Evolutionary conservation across 1,284 basidiomycete genomes (phyloP).

Genomic region (Melampsora americana): DNA sequence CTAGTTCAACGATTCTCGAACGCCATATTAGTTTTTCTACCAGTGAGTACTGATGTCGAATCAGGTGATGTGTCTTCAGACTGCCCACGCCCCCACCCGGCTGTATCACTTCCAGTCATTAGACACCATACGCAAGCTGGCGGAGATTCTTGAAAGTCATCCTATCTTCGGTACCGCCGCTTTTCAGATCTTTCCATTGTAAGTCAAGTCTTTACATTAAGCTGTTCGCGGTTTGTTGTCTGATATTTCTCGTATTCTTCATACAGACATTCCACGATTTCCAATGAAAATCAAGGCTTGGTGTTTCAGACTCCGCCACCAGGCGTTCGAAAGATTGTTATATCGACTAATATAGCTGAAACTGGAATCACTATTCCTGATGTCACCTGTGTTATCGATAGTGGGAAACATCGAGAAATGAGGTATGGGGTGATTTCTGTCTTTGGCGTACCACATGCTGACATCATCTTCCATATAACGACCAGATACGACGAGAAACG

Average conservation of each 20-base stretch:
- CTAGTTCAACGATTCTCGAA: constrained; percentile 65
- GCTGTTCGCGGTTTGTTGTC: constrained; percentile 55
- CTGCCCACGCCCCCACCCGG: background rate
- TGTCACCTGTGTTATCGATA: constrained; percentile 94
- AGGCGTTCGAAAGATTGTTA: constrained; percentile 57
- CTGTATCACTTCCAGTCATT: constrained; percentile 19
- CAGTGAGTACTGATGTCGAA: constrained; percentile 59
- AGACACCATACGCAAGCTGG: constrained; percentile 80
- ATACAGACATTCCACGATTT: constrained; percentile 52
- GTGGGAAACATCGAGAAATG: constrained; percentile 86
- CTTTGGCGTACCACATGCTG: background rate
- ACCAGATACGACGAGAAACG: constrained; percentile 92
- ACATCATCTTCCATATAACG: constrained; percentile 32
- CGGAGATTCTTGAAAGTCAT: constrained; percentile 77
- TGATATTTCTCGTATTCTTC: constrained; percentile 1
- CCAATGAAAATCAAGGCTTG: constrained; percentile 52
- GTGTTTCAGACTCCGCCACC: constrained; percentile 53
- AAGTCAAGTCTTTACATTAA: constrained; percentile 71
- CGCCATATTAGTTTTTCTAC: constrained; percentile 89
- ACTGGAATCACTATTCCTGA: constrained; percentile 98
- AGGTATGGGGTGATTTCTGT: constrained; percentile 58
- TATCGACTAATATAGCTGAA: constrained; percentile 68
- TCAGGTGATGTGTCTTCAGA: constrained; percentile 53
- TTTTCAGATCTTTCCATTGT: constrained; percentile 84
- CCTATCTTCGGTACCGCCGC: constrained; percentile 65